Conservation (phyloP, 108 stramenopile genomes). For the Cyclotella choctawhatcheeana region DNA sequence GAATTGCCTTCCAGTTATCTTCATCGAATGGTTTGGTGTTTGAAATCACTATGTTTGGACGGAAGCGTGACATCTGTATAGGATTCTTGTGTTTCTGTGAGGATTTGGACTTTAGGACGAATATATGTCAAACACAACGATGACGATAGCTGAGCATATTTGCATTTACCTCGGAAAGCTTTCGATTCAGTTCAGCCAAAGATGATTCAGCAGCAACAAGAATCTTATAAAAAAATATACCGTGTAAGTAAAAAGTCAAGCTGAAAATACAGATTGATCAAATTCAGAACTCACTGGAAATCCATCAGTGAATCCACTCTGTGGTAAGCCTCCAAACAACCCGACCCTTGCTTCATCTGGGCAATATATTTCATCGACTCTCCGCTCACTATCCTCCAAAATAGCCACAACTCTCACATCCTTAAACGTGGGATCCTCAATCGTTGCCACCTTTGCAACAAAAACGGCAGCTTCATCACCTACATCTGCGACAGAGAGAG, state of each 20-base stretch:
- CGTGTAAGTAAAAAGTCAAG: neutral
- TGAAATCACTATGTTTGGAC: conserved; percentile 81
- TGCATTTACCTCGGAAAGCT: conserved; percentile 37
- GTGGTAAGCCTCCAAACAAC: conserved; percentile 55
- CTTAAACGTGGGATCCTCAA: conserved; percentile 36
- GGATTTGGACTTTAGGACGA: neutral
- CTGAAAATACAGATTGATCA: too few species aligned
- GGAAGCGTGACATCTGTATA: conserved; percentile 81
- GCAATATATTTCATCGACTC: conserved; percentile 48
- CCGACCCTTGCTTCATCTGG: conserved; percentile 57
- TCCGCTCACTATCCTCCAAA: conserved; percentile 29
- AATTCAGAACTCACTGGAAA: conserved; percentile 75
- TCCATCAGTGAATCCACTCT: conserved; percentile 74
- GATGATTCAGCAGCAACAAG: conserved; percentile 74
- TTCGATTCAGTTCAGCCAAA: conserved; percentile 71
- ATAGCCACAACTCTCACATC: conserved; percentile 66
- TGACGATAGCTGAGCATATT: neutral
- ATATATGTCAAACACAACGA: neutral
- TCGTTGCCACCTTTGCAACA: conserved; percentile 51
- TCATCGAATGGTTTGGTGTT: conserved; percentile 81
- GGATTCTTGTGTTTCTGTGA: conserved; percentile 50
- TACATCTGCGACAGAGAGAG: conserved; percentile 67
- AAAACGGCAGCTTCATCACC: conserved; percentile 80
- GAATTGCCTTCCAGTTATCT: conserved; percentile 86
- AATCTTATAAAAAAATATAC: conserved; percentile 30